Evolutionary conservation across 164 flowering plant genomes (phyloP).

Genomic region (Vitis cinerea): DNA sequence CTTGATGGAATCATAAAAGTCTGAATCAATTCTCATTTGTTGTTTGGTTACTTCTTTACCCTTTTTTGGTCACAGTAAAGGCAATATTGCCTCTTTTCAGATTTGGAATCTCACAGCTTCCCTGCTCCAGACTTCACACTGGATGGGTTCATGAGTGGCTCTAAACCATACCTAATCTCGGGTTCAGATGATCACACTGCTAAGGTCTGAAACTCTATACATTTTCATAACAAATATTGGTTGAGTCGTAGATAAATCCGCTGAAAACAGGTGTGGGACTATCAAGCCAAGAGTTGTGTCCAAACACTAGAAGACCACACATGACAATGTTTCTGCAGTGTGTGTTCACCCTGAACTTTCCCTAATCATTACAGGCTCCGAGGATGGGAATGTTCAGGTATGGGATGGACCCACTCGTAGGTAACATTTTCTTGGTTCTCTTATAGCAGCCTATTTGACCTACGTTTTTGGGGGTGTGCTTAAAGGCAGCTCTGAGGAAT

Average conservation of each 20-base stretch:
- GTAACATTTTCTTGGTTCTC: slow-evolving; percentile 6
- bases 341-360: slow-evolving; percentile 48
- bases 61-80: no score
- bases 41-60: no score
- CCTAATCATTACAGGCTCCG: slow-evolving; percentile 42
- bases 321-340: slow-evolving; percentile 41
- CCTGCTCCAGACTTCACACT: slow-evolving; percentile 39
- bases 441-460: background rate
- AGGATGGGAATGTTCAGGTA: slow-evolving; percentile 44
- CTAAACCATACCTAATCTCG: slow-evolving; percentile 37
- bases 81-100: slow-evolving; percentile 8
- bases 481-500: no score
- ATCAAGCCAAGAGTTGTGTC: slow-evolving; percentile 34
- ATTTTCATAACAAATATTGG: background rate
- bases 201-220: slow-evolving; percentile 22
- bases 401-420: slow-evolving; percentile 44
- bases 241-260: background rate
- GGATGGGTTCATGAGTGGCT: slow-evolving; percentile 45
- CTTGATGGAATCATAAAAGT: slow-evolving; percentile 38
- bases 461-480: no score
- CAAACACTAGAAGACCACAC: slow-evolving; percentile 45
- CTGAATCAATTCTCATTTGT: background rate
- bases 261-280: slow-evolving; percentile 40
- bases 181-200: slow-evolving; percentile 53
- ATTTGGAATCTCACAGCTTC: slow-evolving; percentile 41